phyloP scores from a whole-genome alignment of 352 stramenopile species.

The Elongisporangium prolatum region DNA sequence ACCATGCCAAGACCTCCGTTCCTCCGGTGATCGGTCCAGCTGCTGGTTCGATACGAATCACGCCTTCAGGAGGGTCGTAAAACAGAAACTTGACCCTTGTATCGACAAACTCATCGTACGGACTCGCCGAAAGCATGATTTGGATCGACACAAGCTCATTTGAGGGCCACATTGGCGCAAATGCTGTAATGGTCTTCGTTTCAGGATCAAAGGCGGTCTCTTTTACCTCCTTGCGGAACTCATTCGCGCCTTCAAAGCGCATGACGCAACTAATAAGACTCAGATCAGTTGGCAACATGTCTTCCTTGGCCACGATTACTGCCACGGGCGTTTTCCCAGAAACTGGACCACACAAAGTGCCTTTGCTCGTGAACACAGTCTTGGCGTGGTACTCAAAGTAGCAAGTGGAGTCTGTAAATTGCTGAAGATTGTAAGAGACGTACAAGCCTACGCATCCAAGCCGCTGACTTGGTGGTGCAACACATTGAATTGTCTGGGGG shows the following conservation, averaged over 20 bases:
- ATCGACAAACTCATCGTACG: conserved; percentile 29
- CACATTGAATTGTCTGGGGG: conserved; percentile 42
- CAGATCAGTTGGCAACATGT: conserved; percentile 36
- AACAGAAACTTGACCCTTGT: conserved; percentile 60
- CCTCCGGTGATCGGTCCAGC: conserved; percentile 49
- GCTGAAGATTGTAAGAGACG: conserved; percentile 68
- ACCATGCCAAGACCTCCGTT: conserved; percentile 47
- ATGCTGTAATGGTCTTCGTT: conserved; percentile 25
- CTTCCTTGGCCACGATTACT: conserved; percentile 31
- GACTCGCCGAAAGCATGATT: conserved; percentile 21
- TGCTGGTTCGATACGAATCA: conserved; percentile 53
- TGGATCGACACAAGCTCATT: conserved; percentile 50
- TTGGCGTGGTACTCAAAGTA: conserved; percentile 67
- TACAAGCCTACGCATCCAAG: conserved; percentile 39
- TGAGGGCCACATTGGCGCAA: conserved; percentile 40
- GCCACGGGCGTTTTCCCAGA: conserved; percentile 47
- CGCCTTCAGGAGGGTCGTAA: conserved; percentile 60
- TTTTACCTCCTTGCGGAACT: conserved; percentile 16
- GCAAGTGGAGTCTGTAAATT: conserved; percentile 61
- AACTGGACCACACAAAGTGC: conserved; percentile 48
- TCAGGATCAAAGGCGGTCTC: conserved; percentile 34
- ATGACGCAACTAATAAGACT: conserved; percentile 34
- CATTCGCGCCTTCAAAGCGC: conserved; percentile 42
- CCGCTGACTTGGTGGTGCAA: conserved; percentile 25
- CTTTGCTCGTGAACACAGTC: conserved; percentile 33